These are phyloP conservation scores for Aplosporella prunicola DNA, from an alignment of 2,329 filamentous ascomycete genomes.

Conservation along the genomic window DNA sequence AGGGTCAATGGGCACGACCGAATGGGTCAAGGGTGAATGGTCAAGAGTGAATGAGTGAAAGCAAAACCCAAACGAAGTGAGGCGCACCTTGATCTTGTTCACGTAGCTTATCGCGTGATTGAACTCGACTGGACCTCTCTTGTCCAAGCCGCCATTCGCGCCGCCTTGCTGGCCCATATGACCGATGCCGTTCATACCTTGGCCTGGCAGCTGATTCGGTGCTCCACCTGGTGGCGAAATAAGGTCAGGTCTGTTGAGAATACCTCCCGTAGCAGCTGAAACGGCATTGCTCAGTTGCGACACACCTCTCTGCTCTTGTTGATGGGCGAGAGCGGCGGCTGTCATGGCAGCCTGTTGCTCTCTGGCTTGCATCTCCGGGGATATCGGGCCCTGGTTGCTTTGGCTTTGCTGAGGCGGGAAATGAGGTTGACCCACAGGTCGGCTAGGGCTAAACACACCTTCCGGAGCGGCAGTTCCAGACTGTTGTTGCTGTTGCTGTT, in stretches of 20 bases:
- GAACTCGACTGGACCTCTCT: constrained; percentile 91
- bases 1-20: too few relatives aligned
- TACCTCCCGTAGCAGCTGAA: constrained; percentile 46
- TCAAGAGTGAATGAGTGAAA: constrained; percentile 1
- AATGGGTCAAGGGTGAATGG: too few relatives aligned
- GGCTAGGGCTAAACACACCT: constrained; percentile 35
- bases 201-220: constrained; percentile 43
- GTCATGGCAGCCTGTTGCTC: constrained; percentile 18
- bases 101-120: constrained; percentile 99
- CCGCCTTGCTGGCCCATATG: constrained; percentile 27
- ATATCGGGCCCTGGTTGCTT: constrained; percentile 25
- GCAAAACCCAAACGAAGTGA: constrained; percentile 5
- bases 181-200: constrained; percentile 52
- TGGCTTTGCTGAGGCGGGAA: constrained; percentile 27
- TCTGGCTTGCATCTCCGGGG: constrained; percentile 26
- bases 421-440: constrained; percentile 31
- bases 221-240: constrained; percentile 37
- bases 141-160: constrained; percentile 57
- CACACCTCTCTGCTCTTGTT: constrained; percentile 56
- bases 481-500: constrained; percentile 20
- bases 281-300: constrained; percentile 58
- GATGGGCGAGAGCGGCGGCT: constrained; percentile 43
- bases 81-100: constrained; percentile 92
- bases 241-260: constrained; percentile 27
- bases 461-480: constrained; percentile 25